Evolutionary conservation across 2,329 filamentous ascomycete genomes (phyloP), one percentile per base, ranked within the genome.

Genomic region (Monilinia fructigena): DNA sequence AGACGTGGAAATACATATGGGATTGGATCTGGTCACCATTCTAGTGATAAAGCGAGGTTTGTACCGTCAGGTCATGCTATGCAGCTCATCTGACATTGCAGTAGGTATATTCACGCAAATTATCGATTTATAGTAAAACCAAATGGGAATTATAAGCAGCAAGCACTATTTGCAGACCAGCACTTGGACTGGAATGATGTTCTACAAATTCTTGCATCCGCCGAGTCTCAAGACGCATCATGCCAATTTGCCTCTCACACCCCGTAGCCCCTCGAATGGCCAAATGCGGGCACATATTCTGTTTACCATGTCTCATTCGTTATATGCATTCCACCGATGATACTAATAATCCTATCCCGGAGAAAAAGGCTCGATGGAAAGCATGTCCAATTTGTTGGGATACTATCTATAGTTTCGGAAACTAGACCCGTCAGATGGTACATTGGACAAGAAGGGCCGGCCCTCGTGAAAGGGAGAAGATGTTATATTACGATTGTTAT

Each of bases 331-430:
- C 93, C 10, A 86, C 84, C 31, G 89, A 91, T n/a, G 89, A 90
- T 45, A 79, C 80, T 11, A 84, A 83, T 11, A 84, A 83, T 67
- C 80, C 85, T 12, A 71, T 80, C 2, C 83, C 83, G 0, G 88
- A 89, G 69, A 93, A 89, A 79, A 89, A 86, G 73, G 82, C 89
- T 40, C 84, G 90, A 65, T 97, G 92, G 86, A 96, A 96, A 80
- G 97, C 96, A 76, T 99, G 95, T 72, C 94, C 95, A 0, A 93
- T 99, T 45, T 99, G 95, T 77, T 95, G 92, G 80, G 95, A 99
- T 77, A 88, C 86, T 58, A 86, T 99, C n/a, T 96, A 95, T 76
- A 84, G 93, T n/a, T n/a, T 89, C 91, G 11, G 95, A 99, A 70
- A 92, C 91, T 28, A 85, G 91, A 59, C 93, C 95, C 1, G 93